A percentile compares a stretch with the other conserved stretches of the same genome.
Conservation (phyloP, 805 yeast species). For the Sungouiozyma ichnusensis region DNA sequence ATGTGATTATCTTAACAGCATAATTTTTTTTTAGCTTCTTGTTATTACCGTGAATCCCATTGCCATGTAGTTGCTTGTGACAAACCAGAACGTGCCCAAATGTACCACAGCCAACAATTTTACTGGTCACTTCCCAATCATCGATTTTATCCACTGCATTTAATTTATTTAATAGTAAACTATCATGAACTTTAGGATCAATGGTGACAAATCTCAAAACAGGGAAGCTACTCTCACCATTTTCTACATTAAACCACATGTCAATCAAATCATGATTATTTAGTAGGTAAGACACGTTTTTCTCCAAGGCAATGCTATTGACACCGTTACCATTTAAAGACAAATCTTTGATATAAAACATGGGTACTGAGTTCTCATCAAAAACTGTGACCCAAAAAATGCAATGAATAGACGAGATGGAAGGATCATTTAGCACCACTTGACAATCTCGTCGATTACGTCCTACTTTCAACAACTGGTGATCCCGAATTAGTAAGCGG, state of each 20-base stretch:
- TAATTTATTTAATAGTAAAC: constrained; percentile 7
- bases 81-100: constrained; percentile 41
- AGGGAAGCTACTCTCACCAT: not conserved
- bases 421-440: constrained; percentile 28
- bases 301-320: constrained; percentile 29
- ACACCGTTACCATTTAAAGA: constrained; percentile 44
- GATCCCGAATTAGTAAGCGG: constrained; percentile 19
- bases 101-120: constrained; percentile 43
- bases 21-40: constrained; percentile 17
- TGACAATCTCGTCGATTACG: constrained; percentile 29
- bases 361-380: constrained; percentile 37
- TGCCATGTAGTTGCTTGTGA: constrained; percentile 1
- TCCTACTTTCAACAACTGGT: constrained; percentile 35
- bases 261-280: constrained; percentile 32
- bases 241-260: constrained; percentile 20
- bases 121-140: constrained; percentile 35
- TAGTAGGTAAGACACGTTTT: constrained; percentile 28
- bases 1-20: constrained; percentile 41
- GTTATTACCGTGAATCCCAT: not conserved
- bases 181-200: not conserved
- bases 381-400: constrained; percentile 39
- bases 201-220: constrained; percentile 1
- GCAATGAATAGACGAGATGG: constrained; percentile 40
- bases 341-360: constrained; percentile 40
- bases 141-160: constrained; percentile 16